Base-by-base conservation (phyloP, 139 green algal genomes). In the Desmodesmus armatus region DNA sequence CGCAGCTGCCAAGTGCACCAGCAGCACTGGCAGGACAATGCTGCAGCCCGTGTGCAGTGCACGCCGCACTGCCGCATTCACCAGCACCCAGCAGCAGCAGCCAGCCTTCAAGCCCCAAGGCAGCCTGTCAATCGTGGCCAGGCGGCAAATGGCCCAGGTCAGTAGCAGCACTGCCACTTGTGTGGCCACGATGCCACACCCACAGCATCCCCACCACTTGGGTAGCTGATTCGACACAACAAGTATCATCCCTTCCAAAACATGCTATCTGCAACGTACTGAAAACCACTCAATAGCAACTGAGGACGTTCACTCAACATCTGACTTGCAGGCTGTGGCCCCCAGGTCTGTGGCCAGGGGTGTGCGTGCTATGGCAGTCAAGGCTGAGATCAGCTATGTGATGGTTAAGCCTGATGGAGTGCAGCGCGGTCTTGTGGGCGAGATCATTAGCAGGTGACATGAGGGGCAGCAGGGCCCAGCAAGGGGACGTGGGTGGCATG, bases 381-480 rank as follows among this genome's bases (percentile, higher is more conserved):
- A 49, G 23, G 67, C 67, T 55, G 80, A 86, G 72, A 86, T 86
- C 80, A 80, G 91, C 40, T 98, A 96, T 80, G 90, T 99, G 31
- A 98, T 98, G 94, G 94, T 99, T 75, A 99, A 99, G 93, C 97
- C 97, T 3, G 97, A 99, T 74, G 97, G 96, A 75, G 97, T 99
- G 25, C 95, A 98, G 91, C 91, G 96, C 27, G 92, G 91, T 71
- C 89, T 99, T 63, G 90, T 99, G 33, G 95, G 95, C 60, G 92
- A 98, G 23, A 96, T 98, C 88, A 96, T 98, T 80, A 87, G 86
- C 33, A 93, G 70, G 47, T 55, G 47, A n/a, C n/a, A n/a, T n/a
- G n/a, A n/a, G n/a, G n/a, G n/a, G n/a, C n/a, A n/a, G n/a, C n/a
- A n/a, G n/a, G n/a, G n/a, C n/a, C n/a, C n/a, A n/a, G n/a, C n/a